Evolutionary conservation across 164 flowering plant genomes (phyloP).

Genomic region (grape (Vitis vinifera)): ASM3070453v1 NC_081813.1:6863501-6864000

Average conservation of each 20-base stretch:
- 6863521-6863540: not conserved
- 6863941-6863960: slow-evolving; percentile 30
- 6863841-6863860: not conserved
- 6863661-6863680: slow-evolving; percentile 30
- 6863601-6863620: slow-evolving; percentile 31
- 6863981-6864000: slow-evolving; percentile 34
- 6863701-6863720: slow-evolving; percentile 28
- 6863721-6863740: slow-evolving; percentile 30
- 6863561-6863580: slow-evolving; percentile 36
- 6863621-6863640: slow-evolving; percentile 28
- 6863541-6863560: not conserved
- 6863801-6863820: slow-evolving; percentile 14
- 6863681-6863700: slow-evolving; percentile 30
- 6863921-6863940: slow-evolving; percentile 36
- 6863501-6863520: not conserved
- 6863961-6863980: slow-evolving; percentile 32
- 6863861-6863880: not conserved
- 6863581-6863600: slow-evolving; percentile 20
- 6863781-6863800: slow-evolving; percentile 34
- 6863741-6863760: slow-evolving; percentile 34
- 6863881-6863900: not conserved
- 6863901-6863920: slow-evolving; percentile 17
- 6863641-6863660: slow-evolving; percentile 34
- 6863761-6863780: slow-evolving; percentile 29
- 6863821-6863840: not conserved